These are phyloP conservation scores for Exophiala dermatitidis DNA, from an alignment of 2,329 filamentous ascomycete genomes.

Conservation along the genomic window DNA sequence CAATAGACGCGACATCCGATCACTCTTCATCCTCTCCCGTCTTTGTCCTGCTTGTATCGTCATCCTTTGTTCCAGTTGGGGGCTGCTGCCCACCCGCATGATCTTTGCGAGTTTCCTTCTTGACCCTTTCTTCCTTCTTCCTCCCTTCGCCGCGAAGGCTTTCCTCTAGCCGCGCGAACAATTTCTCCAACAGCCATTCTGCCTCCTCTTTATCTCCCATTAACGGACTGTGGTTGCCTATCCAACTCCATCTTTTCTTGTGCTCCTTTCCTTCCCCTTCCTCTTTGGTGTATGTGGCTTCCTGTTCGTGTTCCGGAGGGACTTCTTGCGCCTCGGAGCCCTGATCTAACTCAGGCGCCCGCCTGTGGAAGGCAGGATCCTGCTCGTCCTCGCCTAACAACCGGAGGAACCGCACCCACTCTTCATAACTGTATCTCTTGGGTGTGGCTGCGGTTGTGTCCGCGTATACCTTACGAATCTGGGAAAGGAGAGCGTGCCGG, in stretches of 20 bases:
- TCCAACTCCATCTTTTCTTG: conserved; percentile 35
- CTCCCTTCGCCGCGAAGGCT: conserved; percentile 28
- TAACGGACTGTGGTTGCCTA: conserved; percentile 35
- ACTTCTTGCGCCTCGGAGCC: not conserved
- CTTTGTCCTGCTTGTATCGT: not conserved
- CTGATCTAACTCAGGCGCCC: not conserved
- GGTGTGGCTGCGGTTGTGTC: conserved; percentile 31
- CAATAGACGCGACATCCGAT: too few species aligned
- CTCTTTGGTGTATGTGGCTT: not conserved
- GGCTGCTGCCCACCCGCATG: not conserved
- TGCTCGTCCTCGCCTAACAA: conserved; percentile 42
- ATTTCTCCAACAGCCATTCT: conserved; percentile 37
- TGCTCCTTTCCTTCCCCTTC: conserved; percentile 1
- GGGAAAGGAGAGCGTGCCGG: conserved; percentile 35
- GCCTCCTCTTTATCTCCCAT: conserved; percentile 38
- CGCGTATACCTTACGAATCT: conserved; percentile 36
- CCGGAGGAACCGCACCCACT: conserved; percentile 46
- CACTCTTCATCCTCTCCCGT: not conserved
- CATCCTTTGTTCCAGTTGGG: not conserved
- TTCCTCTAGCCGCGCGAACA: conserved; percentile 35
- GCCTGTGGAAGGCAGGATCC: conserved; percentile 32
- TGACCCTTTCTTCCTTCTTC: conserved; percentile 8
- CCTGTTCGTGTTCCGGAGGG: not conserved
- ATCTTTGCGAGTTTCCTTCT: conserved; percentile 13
- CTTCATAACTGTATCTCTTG: conserved; percentile 36